Evolutionary conservation across 2,329 filamentous ascomycete genomes (phyloP).

Genomic region (Cladosporium sp.): DNA sequence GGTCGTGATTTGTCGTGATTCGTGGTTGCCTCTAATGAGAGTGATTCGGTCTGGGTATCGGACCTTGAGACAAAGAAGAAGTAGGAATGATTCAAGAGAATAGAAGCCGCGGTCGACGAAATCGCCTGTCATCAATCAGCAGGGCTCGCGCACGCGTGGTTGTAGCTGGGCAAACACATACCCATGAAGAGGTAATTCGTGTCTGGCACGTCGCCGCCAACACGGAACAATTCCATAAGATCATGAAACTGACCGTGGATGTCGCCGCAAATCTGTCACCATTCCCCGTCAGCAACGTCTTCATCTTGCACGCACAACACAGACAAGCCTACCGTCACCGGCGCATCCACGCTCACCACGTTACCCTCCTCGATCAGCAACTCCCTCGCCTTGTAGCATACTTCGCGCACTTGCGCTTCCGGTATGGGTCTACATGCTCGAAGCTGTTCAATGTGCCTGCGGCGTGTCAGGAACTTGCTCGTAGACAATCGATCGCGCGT

Average conservation of each 20-base stretch:
- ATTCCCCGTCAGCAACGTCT: constrained; percentile 22
- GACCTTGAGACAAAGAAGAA: constrained; percentile 93
- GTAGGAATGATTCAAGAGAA: constrained; percentile 92
- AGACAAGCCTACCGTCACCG: constrained; percentile 70
- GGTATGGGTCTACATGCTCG: constrained; percentile 95
- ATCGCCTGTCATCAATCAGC: constrained; percentile 62
- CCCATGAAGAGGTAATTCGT: constrained; percentile 98
- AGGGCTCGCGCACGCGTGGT: constrained; percentile 28
- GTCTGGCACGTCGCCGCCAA: constrained; percentile 89
- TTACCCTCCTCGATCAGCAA: constrained; percentile 97
- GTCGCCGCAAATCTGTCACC: constrained; percentile 79
- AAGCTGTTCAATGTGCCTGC: constrained; percentile 88
- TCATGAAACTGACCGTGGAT: constrained; percentile 98
- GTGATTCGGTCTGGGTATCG: constrained; percentile 97
- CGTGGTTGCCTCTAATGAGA: constrained; percentile 75
- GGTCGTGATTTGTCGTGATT: constrained; percentile 94
- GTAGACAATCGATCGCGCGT: constrained; percentile 20
- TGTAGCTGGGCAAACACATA: constrained; percentile 34
- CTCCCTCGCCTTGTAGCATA: constrained; percentile 96
- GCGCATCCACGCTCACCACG: constrained; percentile 90
- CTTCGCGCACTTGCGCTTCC: constrained; percentile 89
- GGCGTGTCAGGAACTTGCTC: constrained; percentile 17
- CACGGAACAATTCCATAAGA: constrained; percentile 92
- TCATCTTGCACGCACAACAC: background rate
- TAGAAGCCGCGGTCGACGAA: constrained; percentile 99